Evolutionary conservation across 305 asterid genomes (phyloP).

Genomic region (Salvia sclarea): DNA sequence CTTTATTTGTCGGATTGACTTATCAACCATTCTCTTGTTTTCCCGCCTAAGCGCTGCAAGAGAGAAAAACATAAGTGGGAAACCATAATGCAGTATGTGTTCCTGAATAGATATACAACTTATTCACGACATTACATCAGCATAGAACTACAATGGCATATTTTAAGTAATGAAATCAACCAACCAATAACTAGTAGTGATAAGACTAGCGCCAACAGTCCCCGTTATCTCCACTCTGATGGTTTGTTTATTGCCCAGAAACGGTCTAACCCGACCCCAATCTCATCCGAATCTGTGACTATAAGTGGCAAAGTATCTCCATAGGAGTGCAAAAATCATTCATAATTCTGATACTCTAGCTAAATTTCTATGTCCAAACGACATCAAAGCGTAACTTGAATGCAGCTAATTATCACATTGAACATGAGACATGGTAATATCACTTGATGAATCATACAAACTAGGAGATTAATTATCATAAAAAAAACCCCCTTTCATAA

Average conservation of each 20-base stretch:
- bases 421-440: background rate
- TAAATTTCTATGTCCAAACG: background rate
- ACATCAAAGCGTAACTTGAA: background rate
- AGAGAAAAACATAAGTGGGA: background rate
- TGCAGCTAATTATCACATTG: background rate
- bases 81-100: background rate
- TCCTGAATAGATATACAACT: slow-evolving; percentile 55
- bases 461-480: background rate
- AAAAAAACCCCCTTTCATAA: background rate
- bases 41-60: slow-evolving; percentile 91
- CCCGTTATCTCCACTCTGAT: background rate
- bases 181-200: background rate
- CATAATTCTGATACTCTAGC: slow-evolving; percentile 6
- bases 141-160: background rate
- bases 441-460: background rate
- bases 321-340: background rate
- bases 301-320: background rate
- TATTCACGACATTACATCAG: slow-evolving; percentile 32
- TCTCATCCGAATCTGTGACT: background rate
- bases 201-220: background rate
- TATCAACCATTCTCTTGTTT: slow-evolving; percentile 97
- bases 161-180: background rate
- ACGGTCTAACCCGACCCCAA: background rate
- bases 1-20: slow-evolving; percentile 91
- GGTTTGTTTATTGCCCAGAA: background rate